Conservation (phyloP, 2,329 filamentous ascomycete species). For the Ophiocordyceps sinensis region DNA sequence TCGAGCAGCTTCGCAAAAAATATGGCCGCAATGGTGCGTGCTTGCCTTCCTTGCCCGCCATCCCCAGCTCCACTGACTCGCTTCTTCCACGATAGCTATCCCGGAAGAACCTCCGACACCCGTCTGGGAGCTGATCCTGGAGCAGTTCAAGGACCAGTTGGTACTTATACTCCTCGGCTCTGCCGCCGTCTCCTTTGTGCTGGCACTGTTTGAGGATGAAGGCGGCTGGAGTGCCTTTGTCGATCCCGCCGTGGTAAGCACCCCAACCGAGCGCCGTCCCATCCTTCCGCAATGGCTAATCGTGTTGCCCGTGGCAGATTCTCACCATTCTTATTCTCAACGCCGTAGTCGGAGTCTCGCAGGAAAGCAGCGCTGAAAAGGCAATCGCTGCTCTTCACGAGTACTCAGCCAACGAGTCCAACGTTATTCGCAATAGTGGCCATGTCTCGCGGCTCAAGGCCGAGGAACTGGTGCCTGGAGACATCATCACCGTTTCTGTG, state of each 20-base stretch:
- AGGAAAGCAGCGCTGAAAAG: slow-evolving; percentile 97
- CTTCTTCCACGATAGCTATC: slow-evolving; percentile 28
- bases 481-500: slow-evolving; percentile 75
- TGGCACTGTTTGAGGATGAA: slow-evolving; percentile 85
- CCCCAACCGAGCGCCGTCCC: not conserved
- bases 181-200: slow-evolving; percentile 80
- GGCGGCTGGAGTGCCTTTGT: slow-evolving; percentile 97
- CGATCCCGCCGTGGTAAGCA: slow-evolving; percentile 79
- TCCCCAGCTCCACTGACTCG: slow-evolving; percentile 5
- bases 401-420: slow-evolving; percentile 97
- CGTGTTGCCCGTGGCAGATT: slow-evolving; percentile 44
- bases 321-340: slow-evolving; percentile 94
- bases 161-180: slow-evolving; percentile 90
- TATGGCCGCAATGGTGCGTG: slow-evolving; percentile 49
- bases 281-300: not conserved
- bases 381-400: slow-evolving; percentile 96
- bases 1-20: slow-evolving; percentile 38
- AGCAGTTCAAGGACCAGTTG: slow-evolving; percentile 98
- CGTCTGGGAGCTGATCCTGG: slow-evolving; percentile 88
- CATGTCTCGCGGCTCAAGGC: slow-evolving; percentile 73
- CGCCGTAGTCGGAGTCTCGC: slow-evolving; percentile 90
- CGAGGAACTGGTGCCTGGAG: slow-evolving; percentile 92
- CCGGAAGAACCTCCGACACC: slow-evolving; percentile 89
- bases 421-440: slow-evolving; percentile 70
- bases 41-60: slow-evolving; percentile 1